These are phyloP conservation scores for Wickerhamiella parazyma DNA, from an alignment of 805 yeast genomes.

Conservation along the genomic window DNA sequence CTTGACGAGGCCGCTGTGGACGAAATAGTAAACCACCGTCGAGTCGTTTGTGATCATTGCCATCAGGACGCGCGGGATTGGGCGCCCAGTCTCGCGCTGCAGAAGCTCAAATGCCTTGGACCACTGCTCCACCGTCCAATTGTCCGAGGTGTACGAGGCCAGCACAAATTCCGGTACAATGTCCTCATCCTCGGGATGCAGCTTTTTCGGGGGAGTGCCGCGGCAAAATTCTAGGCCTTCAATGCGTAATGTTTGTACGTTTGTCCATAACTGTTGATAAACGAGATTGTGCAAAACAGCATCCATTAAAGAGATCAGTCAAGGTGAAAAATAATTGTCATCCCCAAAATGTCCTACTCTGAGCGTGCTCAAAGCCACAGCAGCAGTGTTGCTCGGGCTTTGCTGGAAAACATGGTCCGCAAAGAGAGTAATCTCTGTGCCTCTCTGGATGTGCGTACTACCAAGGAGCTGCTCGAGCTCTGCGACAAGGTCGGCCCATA, in stretches of 20 bases:
- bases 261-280: constrained; percentile 29
- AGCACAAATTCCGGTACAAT: constrained; percentile 19
- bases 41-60: constrained; percentile 32
- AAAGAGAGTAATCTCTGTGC: constrained; percentile 89
- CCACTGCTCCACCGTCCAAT: constrained; percentile 27
- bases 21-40: constrained; percentile 32
- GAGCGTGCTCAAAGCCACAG: constrained; percentile 58
- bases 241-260: constrained; percentile 16
- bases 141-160: constrained; percentile 17
- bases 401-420: constrained; percentile 57
- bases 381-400: constrained; percentile 66
- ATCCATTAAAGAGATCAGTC: not conserved
- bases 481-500: constrained; percentile 79
- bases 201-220: constrained; percentile 26
- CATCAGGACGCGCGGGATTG: constrained; percentile 22
- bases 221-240: constrained; percentile 13
- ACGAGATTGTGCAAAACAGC: constrained; percentile 22
- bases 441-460: constrained; percentile 76
- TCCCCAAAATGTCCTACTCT: constrained; percentile 30
- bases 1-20: constrained; percentile 27
- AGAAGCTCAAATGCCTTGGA: constrained; percentile 20
- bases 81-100: constrained; percentile 17
- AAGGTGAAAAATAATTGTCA: not conserved
- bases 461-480: constrained; percentile 56
- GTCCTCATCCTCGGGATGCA: constrained; percentile 25